phyloP scores from a whole-genome alignment of 1,284 basidiomycete genomes.

The Tilletiopsis washingtonensis region DNA sequence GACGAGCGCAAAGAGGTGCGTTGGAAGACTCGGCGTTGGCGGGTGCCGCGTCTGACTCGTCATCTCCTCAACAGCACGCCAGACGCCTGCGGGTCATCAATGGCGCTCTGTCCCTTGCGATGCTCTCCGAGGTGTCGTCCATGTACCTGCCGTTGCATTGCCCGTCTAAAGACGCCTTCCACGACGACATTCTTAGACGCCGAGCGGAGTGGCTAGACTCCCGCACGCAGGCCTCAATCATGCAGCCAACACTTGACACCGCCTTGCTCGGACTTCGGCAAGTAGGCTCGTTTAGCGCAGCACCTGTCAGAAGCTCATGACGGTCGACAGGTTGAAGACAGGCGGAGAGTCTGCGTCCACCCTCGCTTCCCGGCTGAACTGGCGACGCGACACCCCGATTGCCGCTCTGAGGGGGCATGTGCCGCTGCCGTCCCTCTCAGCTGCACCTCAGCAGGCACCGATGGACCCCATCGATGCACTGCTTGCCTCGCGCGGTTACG shows the following conservation, averaged over 20 bases:
- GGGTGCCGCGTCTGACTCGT: not conserved
- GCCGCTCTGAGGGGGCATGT: constrained; percentile 33
- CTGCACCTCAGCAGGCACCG: not conserved
- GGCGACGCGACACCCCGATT: constrained; percentile 38
- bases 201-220: not conserved
- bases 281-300: not conserved
- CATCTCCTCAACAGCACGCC: not conserved
- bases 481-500: constrained; percentile 29
- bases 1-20: not conserved
- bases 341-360: constrained; percentile 20
- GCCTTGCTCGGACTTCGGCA: not conserved
- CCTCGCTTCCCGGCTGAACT: constrained; percentile 31
- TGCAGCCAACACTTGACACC: not conserved
- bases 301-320: not conserved
- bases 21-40: not conserved
- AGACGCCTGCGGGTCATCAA: not conserved
- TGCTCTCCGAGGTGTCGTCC: not conserved
- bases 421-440: constrained; percentile 28
- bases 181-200: not conserved
- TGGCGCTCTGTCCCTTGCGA: not conserved
- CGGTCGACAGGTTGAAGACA: constrained; percentile 12
- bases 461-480: constrained; percentile 34
- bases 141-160: not conserved
- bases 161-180: not conserved
- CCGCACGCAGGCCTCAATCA: not conserved